Percentiles rank a stretch among this genome's conserved stretches.
phyloP scores from a whole-genome alignment of 768 basidiomycete species.

The Kwoniella botswanensis region DNA sequence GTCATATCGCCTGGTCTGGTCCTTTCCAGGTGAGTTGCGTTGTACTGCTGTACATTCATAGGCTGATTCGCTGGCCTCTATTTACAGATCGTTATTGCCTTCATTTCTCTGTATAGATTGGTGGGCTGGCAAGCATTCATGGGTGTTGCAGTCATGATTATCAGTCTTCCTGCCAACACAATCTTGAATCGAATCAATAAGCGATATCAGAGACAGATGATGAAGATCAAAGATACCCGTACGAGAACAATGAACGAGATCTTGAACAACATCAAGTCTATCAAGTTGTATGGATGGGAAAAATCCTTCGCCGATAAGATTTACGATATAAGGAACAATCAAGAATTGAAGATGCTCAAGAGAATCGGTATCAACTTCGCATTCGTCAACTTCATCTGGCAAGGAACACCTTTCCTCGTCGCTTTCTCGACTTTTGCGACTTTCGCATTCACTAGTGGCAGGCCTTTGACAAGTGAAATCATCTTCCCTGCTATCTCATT shows the following conservation, averaged over 20 bases:
- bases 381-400: slow-evolving; percentile 61
- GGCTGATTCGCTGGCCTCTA: slow-evolving; percentile 1
- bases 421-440: slow-evolving; percentile 59
- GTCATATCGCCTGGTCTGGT: slow-evolving; percentile 81
- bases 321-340: slow-evolving; percentile 64
- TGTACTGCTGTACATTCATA: not conserved
- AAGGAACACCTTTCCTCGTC: slow-evolving; percentile 56
- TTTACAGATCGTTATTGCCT: slow-evolving; percentile 77
- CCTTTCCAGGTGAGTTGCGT: slow-evolving; percentile 69
- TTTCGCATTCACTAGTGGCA: slow-evolving; percentile 58
- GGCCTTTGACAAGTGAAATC: slow-evolving; percentile 81
- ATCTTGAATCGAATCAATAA: slow-evolving; percentile 49
- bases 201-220: slow-evolving; percentile 79
- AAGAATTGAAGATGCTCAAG: slow-evolving; percentile 69
- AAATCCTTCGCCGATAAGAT: slow-evolving; percentile 81
- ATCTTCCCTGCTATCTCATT: slow-evolving; percentile 93
- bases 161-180: slow-evolving; percentile 60
- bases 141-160: slow-evolving; percentile 83
- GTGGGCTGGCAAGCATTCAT: slow-evolving; percentile 91
- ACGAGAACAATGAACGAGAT: slow-evolving; percentile 83
- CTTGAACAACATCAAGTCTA: slow-evolving; percentile 85
- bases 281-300: slow-evolving; percentile 83
- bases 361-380: slow-evolving; percentile 76
- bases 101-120: slow-evolving; percentile 84
- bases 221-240: slow-evolving; percentile 80